Conservation (phyloP, 108 stramenopile species). For the Skeletonema tropicum region DNA sequence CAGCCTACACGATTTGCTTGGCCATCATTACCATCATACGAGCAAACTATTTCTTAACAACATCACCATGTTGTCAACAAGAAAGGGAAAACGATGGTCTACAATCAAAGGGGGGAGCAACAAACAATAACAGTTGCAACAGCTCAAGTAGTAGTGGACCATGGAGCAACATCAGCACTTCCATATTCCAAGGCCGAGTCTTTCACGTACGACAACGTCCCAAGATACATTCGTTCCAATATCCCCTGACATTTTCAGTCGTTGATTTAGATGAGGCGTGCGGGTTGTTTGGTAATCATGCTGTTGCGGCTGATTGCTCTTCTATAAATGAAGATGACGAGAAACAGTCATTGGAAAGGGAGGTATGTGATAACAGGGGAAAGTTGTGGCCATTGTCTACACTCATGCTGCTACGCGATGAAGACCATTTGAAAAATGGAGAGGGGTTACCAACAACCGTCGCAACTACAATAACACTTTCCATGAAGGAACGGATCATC, state of each 20-base stretch:
- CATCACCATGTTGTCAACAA: not conserved
- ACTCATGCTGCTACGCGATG: constrained; percentile 55
- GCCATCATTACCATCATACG: constrained; percentile 27
- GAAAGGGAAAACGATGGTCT: too few species aligned
- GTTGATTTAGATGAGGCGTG: constrained; percentile 80
- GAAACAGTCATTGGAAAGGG: not conserved
- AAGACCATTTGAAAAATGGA: constrained; percentile 81
- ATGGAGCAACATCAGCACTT: constrained; percentile 35
- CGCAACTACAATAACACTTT: not conserved
- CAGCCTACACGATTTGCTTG: constrained; percentile 24
- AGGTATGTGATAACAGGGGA: not conserved
- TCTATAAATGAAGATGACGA: not conserved
- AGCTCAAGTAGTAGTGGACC: not conserved
- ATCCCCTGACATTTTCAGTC: constrained; percentile 85
- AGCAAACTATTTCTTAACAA: not conserved
- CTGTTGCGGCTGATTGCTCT: constrained; percentile 2
- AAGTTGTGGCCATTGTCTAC: constrained; percentile 62
- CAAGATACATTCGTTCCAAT: constrained; percentile 72
- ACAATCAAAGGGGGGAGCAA: not conserved
- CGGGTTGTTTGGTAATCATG: constrained; percentile 45
- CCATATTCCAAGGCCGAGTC: constrained; percentile 54
- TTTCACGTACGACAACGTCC: constrained; percentile 78
- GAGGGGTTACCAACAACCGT: constrained; percentile 51
- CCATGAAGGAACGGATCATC: constrained; percentile 53
- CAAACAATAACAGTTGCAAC: not conserved